phyloP scores from a whole-genome alignment of 495 filamentous ascomycete species.

The Tetracladium setigerum region DNA sequence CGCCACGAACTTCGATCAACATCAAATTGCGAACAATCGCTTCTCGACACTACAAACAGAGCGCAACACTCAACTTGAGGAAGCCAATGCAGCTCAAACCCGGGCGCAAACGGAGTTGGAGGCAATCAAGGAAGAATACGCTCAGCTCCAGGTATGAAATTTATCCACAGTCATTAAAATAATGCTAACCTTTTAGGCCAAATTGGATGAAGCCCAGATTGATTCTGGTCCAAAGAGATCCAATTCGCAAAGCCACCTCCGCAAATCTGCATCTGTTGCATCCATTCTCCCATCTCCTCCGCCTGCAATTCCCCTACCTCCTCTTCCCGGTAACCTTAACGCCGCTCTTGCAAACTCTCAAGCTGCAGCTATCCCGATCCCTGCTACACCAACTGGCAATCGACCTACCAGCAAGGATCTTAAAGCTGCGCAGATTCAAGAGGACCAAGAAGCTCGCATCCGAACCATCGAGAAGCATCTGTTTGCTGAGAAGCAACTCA shows the following conservation, averaged over 20 bases:
- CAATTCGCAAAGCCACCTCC: conserved; percentile 58
- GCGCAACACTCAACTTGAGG: conserved; percentile 52
- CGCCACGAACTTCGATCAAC: conserved; percentile 88
- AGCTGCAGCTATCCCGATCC: conserved; percentile 21
- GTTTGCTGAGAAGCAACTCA: conserved; percentile 92
- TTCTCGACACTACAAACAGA: conserved; percentile 66
- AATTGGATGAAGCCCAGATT: conserved; percentile 45
- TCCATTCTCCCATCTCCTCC: conserved; percentile 79
- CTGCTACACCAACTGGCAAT: conserved; percentile 35
- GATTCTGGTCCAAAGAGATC: conserved; percentile 43
- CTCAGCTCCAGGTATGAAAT: conserved; percentile 54
- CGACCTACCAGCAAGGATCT: conserved; percentile 81
- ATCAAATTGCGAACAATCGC: conserved; percentile 72
- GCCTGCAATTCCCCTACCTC: conserved; percentile 87
- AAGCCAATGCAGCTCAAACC: conserved; percentile 42
- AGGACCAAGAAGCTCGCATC: conserved; percentile 92
- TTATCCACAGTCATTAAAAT: conserved; percentile 2
- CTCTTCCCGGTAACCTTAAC: conserved; percentile 53
- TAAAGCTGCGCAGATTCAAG: conserved; percentile 62
- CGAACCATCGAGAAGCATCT: conserved; percentile 95
- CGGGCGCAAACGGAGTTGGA: conserved; percentile 46
- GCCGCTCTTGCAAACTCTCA: conserved; percentile 14
- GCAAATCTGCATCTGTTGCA: conserved; percentile 75
- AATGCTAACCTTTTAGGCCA: conserved; percentile 42
- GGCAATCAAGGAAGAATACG: conserved; percentile 52